phyloP scores from a whole-genome alignment of 1,284 basidiomycete species.

The Ustilago sp. region DNA sequence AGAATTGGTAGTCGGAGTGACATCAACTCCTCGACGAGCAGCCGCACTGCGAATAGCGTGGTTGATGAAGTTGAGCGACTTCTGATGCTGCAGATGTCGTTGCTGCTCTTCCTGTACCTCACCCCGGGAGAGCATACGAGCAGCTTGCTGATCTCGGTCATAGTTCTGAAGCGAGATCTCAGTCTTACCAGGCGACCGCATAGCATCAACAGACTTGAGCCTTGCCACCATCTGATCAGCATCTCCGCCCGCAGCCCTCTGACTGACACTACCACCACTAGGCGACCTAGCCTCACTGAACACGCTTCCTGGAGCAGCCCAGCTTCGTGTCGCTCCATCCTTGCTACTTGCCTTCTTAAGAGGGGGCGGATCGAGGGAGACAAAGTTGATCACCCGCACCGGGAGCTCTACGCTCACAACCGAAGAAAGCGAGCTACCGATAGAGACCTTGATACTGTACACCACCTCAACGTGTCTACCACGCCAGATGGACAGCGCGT shows the following conservation, averaged over 20 bases:
- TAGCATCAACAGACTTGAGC: conserved; percentile 60
- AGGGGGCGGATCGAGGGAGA: conserved; percentile 83
- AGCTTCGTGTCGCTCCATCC: conserved; percentile 18
- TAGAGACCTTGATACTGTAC: conserved; percentile 80
- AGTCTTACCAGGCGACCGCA: conserved; percentile 57
- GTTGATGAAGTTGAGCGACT: conserved; percentile 69
- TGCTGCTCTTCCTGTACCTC: conserved; percentile 28
- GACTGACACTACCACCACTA: conserved; percentile 7
- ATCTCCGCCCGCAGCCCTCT: conserved; percentile 7
- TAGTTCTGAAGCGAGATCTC: conserved; percentile 47
- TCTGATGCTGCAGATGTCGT: conserved; percentile 62
- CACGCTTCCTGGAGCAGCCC: conserved; percentile 22
- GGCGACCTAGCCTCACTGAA: conserved; percentile 16
- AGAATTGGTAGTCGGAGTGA: conserved; percentile 23
- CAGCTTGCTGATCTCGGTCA: conserved; percentile 32
- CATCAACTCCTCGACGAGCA: conserved; percentile 54
- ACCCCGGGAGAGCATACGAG: conserved; percentile 26
- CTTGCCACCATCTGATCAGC: conserved; percentile 55
- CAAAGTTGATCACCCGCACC: conserved; percentile 80
- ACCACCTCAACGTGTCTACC: conserved; percentile 83
- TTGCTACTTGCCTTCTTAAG: conserved; percentile 39
- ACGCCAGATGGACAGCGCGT: conserved; percentile 80
- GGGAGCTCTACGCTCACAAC: conserved; percentile 79
- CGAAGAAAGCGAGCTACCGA: conserved; percentile 77
- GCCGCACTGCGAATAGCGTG: conserved; percentile 69